Conservation (phyloP, 768 basidiomycete species). For the Tricholoma flavovirens region DNA sequence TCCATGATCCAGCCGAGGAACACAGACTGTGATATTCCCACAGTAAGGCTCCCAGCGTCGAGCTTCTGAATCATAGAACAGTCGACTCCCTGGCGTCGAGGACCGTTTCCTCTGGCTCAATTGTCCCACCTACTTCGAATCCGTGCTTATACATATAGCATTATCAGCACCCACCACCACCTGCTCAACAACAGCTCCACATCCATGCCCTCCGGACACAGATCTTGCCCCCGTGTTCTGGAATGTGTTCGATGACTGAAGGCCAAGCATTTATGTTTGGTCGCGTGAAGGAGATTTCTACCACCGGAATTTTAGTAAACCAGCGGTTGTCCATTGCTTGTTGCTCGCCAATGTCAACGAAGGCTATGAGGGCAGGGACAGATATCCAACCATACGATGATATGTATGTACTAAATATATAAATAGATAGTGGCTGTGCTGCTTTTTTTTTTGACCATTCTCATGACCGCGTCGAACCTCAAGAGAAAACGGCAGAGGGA, state of each 20-base stretch:
- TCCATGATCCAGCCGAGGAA: slow-evolving; percentile 42
- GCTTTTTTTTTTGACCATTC: slow-evolving; percentile 17
- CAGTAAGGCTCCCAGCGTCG: neutral
- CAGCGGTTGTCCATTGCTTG: no score
- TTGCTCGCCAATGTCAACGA: no score
- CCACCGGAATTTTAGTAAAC: no score
- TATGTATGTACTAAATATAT: neutral
- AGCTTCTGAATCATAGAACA: neutral
- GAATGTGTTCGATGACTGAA: neutral
- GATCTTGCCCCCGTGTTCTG: neutral
- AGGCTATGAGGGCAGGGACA: neutral
- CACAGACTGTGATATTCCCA: neutral
- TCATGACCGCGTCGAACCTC: slow-evolving; percentile 18
- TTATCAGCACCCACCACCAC: neutral
- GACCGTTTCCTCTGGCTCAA: neutral
- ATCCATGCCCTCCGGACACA: neutral
- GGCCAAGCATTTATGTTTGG: neutral
- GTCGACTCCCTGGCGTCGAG: neutral
- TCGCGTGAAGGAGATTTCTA: neutral
- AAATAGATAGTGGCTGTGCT: slow-evolving; percentile 25
- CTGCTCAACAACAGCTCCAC: neutral
- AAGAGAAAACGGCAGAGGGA: slow-evolving; percentile 24
- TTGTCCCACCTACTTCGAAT: neutral
- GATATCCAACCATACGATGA: neutral
- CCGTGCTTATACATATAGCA: neutral